Percentiles rank a stretch among this genome's conserved stretches.
Conservation (phyloP, 2,329 filamentous ascomycete species). For the Pyricularia grisea region DNA sequence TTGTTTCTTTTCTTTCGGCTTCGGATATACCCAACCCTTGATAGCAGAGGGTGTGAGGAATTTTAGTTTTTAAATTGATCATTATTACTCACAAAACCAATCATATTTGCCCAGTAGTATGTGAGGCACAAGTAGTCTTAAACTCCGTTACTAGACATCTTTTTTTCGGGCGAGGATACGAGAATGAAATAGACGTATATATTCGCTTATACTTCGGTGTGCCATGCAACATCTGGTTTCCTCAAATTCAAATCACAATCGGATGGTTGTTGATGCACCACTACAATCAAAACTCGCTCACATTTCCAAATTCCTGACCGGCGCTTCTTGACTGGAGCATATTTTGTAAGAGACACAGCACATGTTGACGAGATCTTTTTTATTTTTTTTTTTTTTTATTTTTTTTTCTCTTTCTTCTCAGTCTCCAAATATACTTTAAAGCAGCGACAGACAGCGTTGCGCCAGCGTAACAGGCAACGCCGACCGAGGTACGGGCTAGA, state of each 20-base stretch:
- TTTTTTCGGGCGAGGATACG: not conserved
- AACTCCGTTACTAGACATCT: not conserved
- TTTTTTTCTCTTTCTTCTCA: no score
- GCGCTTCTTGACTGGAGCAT: no score
- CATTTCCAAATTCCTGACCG: not conserved
- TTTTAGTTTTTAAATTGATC: no score
- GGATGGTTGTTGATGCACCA: not conserved
- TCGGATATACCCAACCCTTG: not conserved
- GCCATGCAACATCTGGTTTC: not conserved
- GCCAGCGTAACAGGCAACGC: not conserved
- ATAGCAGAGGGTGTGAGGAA: not conserved
- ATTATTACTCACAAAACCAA: not conserved
- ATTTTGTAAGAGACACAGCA: no score
- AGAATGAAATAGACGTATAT: not conserved
- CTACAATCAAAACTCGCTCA: not conserved
- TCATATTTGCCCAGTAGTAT: not conserved
- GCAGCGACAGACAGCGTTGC: not conserved
- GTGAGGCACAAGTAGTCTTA: not conserved
- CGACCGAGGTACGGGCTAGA: not conserved
- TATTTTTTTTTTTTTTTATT: no score
- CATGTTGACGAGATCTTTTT: no score
- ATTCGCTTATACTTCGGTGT: not conserved
- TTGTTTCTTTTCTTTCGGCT: not conserved
- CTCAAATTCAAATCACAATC: not conserved
- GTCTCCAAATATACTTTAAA: not conserved